phyloP scores from a whole-genome alignment of 2,329 filamentous ascomycete species.

The Monosporascus sp. region DNA sequence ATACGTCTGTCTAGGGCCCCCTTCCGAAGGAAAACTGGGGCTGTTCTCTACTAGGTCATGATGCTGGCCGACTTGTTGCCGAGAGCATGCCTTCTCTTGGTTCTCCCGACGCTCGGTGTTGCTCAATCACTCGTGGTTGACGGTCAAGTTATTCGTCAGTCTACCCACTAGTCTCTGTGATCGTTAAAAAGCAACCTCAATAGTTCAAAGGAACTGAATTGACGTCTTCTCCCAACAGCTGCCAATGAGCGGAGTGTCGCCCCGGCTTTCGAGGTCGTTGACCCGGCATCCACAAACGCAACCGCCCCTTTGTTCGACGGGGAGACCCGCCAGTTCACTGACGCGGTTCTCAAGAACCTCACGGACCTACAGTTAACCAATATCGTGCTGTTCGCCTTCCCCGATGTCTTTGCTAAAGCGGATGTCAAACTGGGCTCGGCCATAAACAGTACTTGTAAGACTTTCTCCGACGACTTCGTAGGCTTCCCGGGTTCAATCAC shows the following conservation, averaged over 20 bases:
- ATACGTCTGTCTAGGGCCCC: not conserved
- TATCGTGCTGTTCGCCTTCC: constrained; percentile 17
- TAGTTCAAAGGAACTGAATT: constrained; percentile 11
- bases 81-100: constrained; percentile 10
- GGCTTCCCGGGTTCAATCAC: constrained; percentile 19
- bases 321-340: constrained; percentile 20
- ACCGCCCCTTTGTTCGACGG: constrained; percentile 21
- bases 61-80: constrained; percentile 13
- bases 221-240: constrained; percentile 11
- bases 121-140: constrained; percentile 22
- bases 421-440: not conserved
- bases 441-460: constrained; percentile 19
- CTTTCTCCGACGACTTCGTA: constrained; percentile 19
- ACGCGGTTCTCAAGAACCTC: constrained; percentile 20
- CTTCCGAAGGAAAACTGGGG: not conserved
- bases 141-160: constrained; percentile 21
- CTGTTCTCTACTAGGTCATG: not conserved
- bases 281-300: constrained; percentile 19
- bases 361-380: constrained; percentile 20
- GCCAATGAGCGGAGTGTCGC: constrained; percentile 18
- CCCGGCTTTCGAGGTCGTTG: constrained; percentile 18
- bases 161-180: constrained; percentile 5
- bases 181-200: not conserved
- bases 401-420: constrained; percentile 4
- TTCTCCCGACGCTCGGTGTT: constrained; percentile 6